Evolutionary conservation across 2,329 filamentous ascomycete genomes (phyloP).

Genomic region (Xylaria digitata): DNA sequence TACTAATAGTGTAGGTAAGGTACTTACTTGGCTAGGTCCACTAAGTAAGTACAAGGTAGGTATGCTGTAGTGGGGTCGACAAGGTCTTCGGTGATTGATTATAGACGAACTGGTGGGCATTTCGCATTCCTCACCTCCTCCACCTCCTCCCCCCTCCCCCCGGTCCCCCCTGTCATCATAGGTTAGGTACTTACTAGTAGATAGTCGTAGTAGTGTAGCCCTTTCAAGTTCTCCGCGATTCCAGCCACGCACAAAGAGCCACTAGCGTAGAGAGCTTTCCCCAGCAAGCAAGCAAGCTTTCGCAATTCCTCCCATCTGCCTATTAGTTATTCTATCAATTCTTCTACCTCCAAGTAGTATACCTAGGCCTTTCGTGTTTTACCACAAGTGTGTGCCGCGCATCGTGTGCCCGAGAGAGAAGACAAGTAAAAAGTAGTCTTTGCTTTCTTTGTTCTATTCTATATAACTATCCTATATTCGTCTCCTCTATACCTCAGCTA

Average conservation of each 20-base stretch:
- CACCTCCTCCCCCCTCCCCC: neutral
- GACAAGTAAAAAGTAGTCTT: constrained; percentile 17
- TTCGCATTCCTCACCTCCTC: neutral
- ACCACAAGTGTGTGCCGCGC: constrained; percentile 6
- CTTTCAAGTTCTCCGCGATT: constrained; percentile 34
- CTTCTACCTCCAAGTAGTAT: constrained; percentile 1
- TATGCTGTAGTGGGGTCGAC: constrained; percentile 1
- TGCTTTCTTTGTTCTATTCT: neutral
- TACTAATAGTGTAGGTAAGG: too few relatives aligned
- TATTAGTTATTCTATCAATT: constrained; percentile 4
- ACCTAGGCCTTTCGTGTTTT: constrained; percentile 3
- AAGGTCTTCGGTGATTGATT: constrained; percentile 4
- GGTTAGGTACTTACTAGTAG: too few relatives aligned
- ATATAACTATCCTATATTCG: constrained; percentile 16
- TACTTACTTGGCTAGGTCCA: too few relatives aligned
- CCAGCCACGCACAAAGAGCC: constrained; percentile 30
- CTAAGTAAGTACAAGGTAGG: too few relatives aligned
- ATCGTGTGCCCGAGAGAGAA: constrained; percentile 5
- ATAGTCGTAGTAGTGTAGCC: neutral
- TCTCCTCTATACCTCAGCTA: constrained; percentile 4
- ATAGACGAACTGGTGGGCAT: constrained; percentile 19
- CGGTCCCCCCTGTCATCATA: constrained; percentile 9
- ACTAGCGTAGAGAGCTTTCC: constrained; percentile 28
- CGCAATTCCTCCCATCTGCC: constrained; percentile 24
- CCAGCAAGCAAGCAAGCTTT: constrained; percentile 28